A percentile compares a stretch with the other conserved stretches of the same genome.
phyloP scores from a whole-genome alignment of 169 alveolate genomes.

The Amoebophrya sp. region DNA sequence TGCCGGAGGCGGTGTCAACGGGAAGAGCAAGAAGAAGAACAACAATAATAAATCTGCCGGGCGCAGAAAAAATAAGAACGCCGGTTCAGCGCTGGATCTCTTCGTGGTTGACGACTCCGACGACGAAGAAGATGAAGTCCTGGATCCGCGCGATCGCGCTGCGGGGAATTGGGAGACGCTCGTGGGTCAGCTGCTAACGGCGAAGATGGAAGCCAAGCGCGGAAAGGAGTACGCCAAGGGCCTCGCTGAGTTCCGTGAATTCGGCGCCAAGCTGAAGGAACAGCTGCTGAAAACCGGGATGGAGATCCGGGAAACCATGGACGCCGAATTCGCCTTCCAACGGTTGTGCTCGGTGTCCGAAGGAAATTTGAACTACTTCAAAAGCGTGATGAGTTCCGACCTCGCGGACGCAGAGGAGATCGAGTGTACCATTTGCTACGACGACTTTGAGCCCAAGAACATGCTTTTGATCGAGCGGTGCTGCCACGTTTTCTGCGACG shows the following conservation, averaged over 20 bases:
- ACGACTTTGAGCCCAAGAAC: background rate
- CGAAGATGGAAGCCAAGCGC: background rate
- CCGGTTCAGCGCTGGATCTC: too few relatives aligned
- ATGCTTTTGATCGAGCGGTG: slow-evolving; percentile 6
- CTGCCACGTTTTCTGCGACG: background rate
- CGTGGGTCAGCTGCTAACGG: background rate
- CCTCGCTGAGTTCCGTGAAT: background rate
- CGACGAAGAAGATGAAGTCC: background rate
- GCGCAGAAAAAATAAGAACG: too few relatives aligned
- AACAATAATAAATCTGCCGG: too few relatives aligned
- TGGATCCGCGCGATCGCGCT: background rate
- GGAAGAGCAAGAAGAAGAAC: background rate
- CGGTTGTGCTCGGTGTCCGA: background rate
- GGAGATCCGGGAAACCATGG: background rate
- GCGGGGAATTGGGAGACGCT: background rate
- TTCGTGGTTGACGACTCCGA: too few relatives aligned
- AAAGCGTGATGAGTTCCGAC: background rate
- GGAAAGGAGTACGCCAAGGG: background rate
- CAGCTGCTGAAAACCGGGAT: background rate
- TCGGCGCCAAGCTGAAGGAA: background rate
- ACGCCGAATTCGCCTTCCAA: background rate
- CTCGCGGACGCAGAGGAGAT: background rate
- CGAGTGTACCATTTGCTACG: background rate
- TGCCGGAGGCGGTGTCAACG: too few relatives aligned
- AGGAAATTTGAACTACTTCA: background rate